phyloP scores from a whole-genome alignment of 768 basidiomycete species.

The Rhodotorula babjevae region DNA sequence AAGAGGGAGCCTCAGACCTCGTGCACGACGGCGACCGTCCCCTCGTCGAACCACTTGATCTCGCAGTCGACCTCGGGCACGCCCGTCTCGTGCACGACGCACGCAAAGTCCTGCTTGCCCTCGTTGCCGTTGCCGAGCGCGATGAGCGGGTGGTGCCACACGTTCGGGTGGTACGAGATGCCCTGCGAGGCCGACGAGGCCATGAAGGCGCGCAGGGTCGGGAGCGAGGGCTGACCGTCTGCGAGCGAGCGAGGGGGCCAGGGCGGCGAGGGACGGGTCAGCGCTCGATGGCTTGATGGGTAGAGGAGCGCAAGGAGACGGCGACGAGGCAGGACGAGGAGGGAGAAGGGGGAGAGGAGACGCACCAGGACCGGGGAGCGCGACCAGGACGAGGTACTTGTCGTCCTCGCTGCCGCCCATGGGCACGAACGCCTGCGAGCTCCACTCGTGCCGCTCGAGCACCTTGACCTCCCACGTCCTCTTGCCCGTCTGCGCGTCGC shows the following conservation, averaged over 20 bases:
- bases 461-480: constrained; percentile 58
- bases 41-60: constrained; percentile 57
- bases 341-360: background rate
- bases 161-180: constrained; percentile 70
- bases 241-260: background rate
- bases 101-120: constrained; percentile 53
- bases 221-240: constrained; percentile 72
- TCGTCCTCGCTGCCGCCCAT: constrained; percentile 58
- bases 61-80: constrained; percentile 74
- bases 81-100: constrained; percentile 90
- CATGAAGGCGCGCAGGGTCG: constrained; percentile 71
- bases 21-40: constrained; percentile 37
- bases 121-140: constrained; percentile 50
- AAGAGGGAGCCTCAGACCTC: background rate
- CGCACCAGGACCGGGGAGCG: constrained; percentile 60
- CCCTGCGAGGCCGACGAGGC: constrained; percentile 71
- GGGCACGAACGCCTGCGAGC: constrained; percentile 89
- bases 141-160: constrained; percentile 97
- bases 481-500: constrained; percentile 43
- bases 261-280: no score
- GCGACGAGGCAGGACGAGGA: background rate
- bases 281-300: no score
- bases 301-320: no score
- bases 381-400: constrained; percentile 78
- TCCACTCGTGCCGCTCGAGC: constrained; percentile 84